Conservation (phyloP, 2,329 filamentous ascomycete genomes). For the Fusarium goolgardi region DNA sequence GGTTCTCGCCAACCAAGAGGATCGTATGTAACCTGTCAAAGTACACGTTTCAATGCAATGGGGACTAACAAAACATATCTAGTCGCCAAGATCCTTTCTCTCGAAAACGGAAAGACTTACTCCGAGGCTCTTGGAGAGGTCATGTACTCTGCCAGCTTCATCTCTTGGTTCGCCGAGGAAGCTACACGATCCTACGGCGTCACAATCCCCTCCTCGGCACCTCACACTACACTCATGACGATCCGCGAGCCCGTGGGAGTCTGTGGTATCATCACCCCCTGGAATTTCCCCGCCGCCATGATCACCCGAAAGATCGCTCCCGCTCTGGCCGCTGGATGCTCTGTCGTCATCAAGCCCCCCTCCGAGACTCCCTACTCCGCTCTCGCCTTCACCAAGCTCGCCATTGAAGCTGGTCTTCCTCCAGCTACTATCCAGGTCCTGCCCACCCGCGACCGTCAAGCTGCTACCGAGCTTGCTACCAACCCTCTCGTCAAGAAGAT, state of each 20-base stretch:
- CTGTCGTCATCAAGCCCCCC: slow-evolving; percentile 78
- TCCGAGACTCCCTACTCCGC: slow-evolving; percentile 81
- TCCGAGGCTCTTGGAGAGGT: slow-evolving; percentile 65
- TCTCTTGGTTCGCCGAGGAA: slow-evolving; percentile 67
- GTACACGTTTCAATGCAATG: background rate
- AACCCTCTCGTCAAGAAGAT: slow-evolving; percentile 61
- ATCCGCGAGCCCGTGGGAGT: slow-evolving; percentile 65
- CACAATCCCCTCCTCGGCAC: slow-evolving; percentile 68
- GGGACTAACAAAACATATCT: background rate
- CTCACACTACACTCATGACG: slow-evolving; percentile 74
- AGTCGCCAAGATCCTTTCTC: slow-evolving; percentile 54
- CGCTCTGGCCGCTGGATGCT: slow-evolving; percentile 78
- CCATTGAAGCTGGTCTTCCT: slow-evolving; percentile 78
- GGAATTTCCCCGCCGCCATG: slow-evolving; percentile 49
- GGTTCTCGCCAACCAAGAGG: slow-evolving; percentile 45
- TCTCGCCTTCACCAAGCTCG: slow-evolving; percentile 76
- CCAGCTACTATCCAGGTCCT: slow-evolving; percentile 47
- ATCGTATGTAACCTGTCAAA: slow-evolving; percentile 35
- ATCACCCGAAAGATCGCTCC: slow-evolving; percentile 58
- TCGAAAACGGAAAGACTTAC: slow-evolving; percentile 68
- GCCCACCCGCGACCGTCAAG: slow-evolving; percentile 47
- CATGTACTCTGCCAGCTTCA: slow-evolving; percentile 65
- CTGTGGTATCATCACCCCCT: slow-evolving; percentile 60
- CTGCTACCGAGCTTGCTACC: slow-evolving; percentile 48
- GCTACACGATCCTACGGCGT: slow-evolving; percentile 67